These are phyloP conservation scores for Orychophragmus violaceus DNA, from an alignment of 345 rosid species.

Conservation along the genomic window DNA sequence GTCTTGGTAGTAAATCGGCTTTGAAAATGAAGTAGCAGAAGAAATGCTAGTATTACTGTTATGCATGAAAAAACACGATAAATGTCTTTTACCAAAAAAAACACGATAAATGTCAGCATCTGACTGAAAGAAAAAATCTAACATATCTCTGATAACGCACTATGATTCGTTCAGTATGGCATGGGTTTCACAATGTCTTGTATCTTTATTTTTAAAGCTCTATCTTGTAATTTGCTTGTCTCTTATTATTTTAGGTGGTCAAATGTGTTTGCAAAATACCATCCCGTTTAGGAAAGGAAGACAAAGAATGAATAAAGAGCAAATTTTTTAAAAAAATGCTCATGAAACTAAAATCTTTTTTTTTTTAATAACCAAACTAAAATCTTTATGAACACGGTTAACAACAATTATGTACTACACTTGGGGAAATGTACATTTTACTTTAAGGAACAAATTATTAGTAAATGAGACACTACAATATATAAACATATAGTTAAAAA, in stretches of 20 bases:
- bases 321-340: background rate
- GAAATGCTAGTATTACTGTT: constrained; percentile 61
- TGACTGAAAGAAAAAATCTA: background rate
- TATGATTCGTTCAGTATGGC: background rate
- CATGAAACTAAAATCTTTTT: background rate
- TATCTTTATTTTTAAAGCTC: no score
- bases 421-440: background rate
- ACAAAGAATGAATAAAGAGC: background rate
- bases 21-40: constrained; percentile 56
- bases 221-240: background rate
- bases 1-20: constrained; percentile 50
- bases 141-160: background rate
- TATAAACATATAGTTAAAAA: background rate
- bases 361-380: constrained; percentile 1
- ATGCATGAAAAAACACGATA: background rate
- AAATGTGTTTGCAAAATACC: no score
- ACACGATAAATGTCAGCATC: background rate
- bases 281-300: background rate
- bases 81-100: no score
- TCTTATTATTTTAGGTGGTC: background rate
- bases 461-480: no score
- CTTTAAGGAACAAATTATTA: background rate
- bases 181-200: no score
- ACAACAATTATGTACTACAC: background rate
- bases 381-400: background rate